These are phyloP conservation scores for Hysterangium stoloniferum DNA, from an alignment of 768 basidiomycete species.

Conservation along the genomic window DNA sequence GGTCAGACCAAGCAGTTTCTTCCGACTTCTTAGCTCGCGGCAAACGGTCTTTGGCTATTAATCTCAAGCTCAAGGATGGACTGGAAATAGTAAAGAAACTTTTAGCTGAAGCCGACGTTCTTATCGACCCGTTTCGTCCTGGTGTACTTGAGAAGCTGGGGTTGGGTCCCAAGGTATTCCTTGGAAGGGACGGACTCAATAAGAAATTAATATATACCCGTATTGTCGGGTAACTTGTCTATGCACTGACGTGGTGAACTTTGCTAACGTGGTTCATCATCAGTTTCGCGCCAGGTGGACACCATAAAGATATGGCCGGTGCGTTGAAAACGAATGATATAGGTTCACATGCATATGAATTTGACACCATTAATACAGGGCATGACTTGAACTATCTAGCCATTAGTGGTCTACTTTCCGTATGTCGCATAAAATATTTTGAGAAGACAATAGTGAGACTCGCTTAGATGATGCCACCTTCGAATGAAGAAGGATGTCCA, in stretches of 20 bases:
- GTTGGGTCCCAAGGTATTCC: slow-evolving; percentile 67
- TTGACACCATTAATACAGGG: slow-evolving; percentile 31
- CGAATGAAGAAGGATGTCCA: slow-evolving; percentile 56
- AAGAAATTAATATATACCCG: slow-evolving; percentile 64
- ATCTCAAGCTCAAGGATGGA: slow-evolving; percentile 56
- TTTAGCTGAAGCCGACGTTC: slow-evolving; percentile 60
- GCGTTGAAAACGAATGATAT: slow-evolving; percentile 15
- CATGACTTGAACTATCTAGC: slow-evolving; percentile 86
- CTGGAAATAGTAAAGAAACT: slow-evolving; percentile 47
- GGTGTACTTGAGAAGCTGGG: slow-evolving; percentile 75
- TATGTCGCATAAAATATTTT: slow-evolving; percentile 28
- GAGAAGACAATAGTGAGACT: background rate
- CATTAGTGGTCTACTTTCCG: slow-evolving; percentile 65
- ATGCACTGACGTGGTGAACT: slow-evolving; percentile 2
- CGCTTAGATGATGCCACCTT: slow-evolving; percentile 45
- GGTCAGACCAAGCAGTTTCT: slow-evolving; percentile 33
- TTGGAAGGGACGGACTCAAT: slow-evolving; percentile 52
- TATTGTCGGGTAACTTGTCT: slow-evolving; percentile 51
- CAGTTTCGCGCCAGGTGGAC: slow-evolving; percentile 29
- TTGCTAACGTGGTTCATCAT: too few species aligned
- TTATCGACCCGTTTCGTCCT: slow-evolving; percentile 80
- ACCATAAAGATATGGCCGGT: slow-evolving; percentile 74
- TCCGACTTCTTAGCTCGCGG: slow-evolving; percentile 55
- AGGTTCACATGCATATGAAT: background rate
- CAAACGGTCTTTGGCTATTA: slow-evolving; percentile 68